A percentile compares a stretch with the other conserved stretches of the same genome.
Evolutionary conservation across 805 yeast genomes (phyloP).

Genomic region (Saccharomycopsis capsularis): DNA sequence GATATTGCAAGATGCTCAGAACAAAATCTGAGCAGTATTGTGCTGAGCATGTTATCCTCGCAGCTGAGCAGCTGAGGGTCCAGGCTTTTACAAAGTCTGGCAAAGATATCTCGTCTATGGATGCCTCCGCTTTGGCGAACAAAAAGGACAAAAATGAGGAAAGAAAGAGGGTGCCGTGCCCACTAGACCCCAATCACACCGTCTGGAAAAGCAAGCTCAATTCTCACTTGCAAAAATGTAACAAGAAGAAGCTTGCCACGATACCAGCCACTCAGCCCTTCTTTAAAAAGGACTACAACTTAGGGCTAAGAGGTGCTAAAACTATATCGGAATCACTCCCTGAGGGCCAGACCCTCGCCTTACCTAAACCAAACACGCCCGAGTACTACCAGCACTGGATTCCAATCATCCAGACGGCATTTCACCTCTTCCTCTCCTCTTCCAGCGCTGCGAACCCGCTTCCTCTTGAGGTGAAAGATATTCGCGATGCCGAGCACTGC

Average conservation of each 20-base stretch:
- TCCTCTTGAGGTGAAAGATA: constrained; percentile 8
- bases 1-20: constrained; percentile 58
- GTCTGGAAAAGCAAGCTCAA: constrained; percentile 55
- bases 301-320: background rate
- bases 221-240: constrained; percentile 58
- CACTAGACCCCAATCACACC: constrained; percentile 68
- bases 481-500: too few relatives aligned
- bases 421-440: constrained; percentile 11
- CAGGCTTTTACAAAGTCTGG: constrained; percentile 17
- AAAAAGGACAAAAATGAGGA: constrained; percentile 4
- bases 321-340: background rate
- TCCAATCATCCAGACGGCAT: constrained; percentile 32
- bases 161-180: constrained; percentile 55
- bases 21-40: constrained; percentile 43
- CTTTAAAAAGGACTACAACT: constrained; percentile 45
- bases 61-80: constrained; percentile 21
- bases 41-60: constrained; percentile 47
- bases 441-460: background rate
- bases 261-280: constrained; percentile 37
- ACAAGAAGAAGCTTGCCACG: constrained; percentile 33
- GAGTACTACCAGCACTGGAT: constrained; percentile 28
- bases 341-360: background rate
- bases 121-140: too few relatives aligned
- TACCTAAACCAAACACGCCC: background rate
- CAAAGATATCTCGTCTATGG: background rate